Evolutionary conservation across 2,329 filamentous ascomycete species (phyloP).

Genomic region (Chaetomiaceae sp.): DNA sequence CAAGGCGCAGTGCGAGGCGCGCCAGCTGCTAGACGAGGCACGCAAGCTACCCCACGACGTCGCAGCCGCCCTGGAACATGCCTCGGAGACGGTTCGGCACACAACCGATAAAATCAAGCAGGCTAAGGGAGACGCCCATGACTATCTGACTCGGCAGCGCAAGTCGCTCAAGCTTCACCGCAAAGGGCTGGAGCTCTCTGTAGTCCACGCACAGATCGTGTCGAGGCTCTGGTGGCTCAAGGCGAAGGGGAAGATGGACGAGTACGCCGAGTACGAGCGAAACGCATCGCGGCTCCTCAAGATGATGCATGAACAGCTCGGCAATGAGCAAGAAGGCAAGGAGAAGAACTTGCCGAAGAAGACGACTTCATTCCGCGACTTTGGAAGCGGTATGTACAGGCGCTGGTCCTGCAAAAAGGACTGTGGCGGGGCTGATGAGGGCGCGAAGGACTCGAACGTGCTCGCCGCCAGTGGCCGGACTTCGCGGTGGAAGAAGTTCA

Average conservation of each 20-base stretch:
- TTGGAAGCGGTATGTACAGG: background rate
- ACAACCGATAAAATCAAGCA: conserved; percentile 25
- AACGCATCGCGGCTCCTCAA: conserved; percentile 42
- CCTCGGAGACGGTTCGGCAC: conserved; percentile 27
- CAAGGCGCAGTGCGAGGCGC: conserved; percentile 36
- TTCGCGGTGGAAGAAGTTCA: conserved; percentile 23
- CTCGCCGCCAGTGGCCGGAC: background rate
- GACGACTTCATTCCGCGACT: background rate
- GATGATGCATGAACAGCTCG: conserved; percentile 16
- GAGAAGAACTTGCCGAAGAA: conserved; percentile 3
- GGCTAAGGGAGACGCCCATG: conserved; percentile 30
- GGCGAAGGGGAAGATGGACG: conserved; percentile 44
- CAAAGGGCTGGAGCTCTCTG: conserved; percentile 39
- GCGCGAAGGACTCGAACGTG: background rate
- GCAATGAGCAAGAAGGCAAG: background rate
- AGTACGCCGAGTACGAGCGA: conserved; percentile 40
- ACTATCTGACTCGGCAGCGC: conserved; percentile 32
- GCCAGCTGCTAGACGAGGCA: conserved; percentile 26
- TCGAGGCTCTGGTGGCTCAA: conserved; percentile 56
- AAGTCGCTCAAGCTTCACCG: conserved; percentile 34
- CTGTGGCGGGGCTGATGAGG: background rate
- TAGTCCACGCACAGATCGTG: conserved; percentile 51
- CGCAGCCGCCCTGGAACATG: conserved; percentile 28
- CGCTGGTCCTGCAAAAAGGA: background rate
- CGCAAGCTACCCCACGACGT: conserved; percentile 31